Evolutionary conservation across 805 yeast species (phyloP), one percentile per base, ranked within the genome.

Genomic region (Schwanniomyces polymorphus): DNA sequence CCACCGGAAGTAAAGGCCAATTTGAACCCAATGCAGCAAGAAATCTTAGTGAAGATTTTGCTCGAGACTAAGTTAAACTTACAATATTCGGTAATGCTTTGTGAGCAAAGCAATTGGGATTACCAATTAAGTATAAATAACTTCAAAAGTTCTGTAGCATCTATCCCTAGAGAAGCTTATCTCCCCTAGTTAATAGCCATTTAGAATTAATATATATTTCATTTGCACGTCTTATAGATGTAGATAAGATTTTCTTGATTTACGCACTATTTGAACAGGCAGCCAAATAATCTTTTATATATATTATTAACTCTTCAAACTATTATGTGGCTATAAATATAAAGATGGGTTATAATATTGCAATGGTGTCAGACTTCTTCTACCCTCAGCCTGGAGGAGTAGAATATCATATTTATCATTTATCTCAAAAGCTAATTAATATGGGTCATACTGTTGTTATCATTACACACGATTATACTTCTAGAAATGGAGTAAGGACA

Each of bases 381-480:
- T 94, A 88, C 68, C 99, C 99, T 9, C 99, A 94, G 63, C 86
- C 97, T 0, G 99, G 99, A 3, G 99, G 99, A 8, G 96, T 94
- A 1, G 99, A 94, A 64, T 83, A 92, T 51, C 99, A 94, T 63
- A 88, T 92, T 14, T 90, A 89, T 64, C 98, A 94, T 64, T 68
- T 94, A 21, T 85, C 98, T 0, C 95, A 90, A 64, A 82, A 85
- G 58, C 78, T 91, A 45, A 85, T 89, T 8, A 81, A 80, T 17
- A 67, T 84, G 34, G 97, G 97, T 7, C 97, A 91, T 60, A 81
- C 88, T 4, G 97, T 92, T 9, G 69, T 91, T 5, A 81, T 94
- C 21, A 78, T 94, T 27, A 91, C 99, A 8, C 99, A 94, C 65
- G 84, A 90, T 17, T 91, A 94, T 60, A 89, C 86, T 1, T 79